Evolutionary conservation across 2,329 filamentous ascomycete genomes (phyloP).

Genomic region (Tothia fuscella): DNA sequence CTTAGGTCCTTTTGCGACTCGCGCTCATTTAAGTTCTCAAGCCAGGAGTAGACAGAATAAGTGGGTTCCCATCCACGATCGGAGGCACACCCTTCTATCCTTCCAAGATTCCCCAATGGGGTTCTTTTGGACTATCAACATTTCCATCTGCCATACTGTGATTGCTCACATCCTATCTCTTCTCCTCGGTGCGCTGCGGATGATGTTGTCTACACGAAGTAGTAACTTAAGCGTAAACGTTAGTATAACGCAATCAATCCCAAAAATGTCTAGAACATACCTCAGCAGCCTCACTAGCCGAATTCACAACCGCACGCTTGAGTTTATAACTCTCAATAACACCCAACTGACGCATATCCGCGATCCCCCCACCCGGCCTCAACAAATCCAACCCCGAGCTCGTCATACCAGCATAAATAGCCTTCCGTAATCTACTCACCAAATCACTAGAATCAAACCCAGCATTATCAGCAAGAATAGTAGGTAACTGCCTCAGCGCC

Average conservation of each 20-base stretch:
- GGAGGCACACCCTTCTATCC: too few species aligned
- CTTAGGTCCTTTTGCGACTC: too few species aligned
- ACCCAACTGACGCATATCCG: constrained; percentile 90
- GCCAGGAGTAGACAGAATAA: too few species aligned
- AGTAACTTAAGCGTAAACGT: constrained; percentile 53
- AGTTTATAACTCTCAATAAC: constrained; percentile 98
- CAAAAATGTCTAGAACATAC: constrained; percentile 39
- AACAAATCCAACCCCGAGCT: constrained; percentile 83
- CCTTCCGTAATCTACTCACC: constrained; percentile 80
- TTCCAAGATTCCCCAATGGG: too few species aligned
- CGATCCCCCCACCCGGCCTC: constrained; percentile 80
- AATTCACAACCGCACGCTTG: constrained; percentile 95
- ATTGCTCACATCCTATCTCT: constrained; percentile 56
- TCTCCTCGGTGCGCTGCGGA: constrained; percentile 77
- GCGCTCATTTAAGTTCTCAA: too few species aligned
- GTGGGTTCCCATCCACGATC: too few species aligned
- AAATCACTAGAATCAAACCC: constrained; percentile 92
- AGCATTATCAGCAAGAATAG: constrained; percentile 93
- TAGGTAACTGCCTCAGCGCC: constrained; percentile 84
- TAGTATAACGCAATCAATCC: constrained; percentile 17
- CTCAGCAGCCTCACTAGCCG: constrained; percentile 91
- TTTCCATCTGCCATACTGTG: background rate
- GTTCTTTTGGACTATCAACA: too few species aligned
- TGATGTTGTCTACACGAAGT: constrained; percentile 94
- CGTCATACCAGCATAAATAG: constrained; percentile 87